Conservation (phyloP, 2,329 filamentous ascomycete species). For the Cadophora gregata region DNA sequence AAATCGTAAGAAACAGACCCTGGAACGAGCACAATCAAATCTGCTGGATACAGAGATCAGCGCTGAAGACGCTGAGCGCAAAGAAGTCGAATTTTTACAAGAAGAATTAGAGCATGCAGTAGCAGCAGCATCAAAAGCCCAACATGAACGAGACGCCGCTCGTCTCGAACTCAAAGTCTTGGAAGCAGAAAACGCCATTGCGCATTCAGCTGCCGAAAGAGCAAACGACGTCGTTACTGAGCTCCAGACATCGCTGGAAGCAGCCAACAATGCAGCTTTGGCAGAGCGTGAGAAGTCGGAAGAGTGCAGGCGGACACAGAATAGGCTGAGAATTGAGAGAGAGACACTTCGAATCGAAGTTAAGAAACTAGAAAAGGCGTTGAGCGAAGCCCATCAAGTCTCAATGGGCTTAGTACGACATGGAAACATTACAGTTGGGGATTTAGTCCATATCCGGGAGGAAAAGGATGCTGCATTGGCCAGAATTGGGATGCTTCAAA, state of each 20-base stretch:
- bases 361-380: not conserved
- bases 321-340: slow-evolving; percentile 12
- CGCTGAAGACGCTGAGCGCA: not conserved
- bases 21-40: not conserved
- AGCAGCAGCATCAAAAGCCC: not conserved
- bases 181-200: not conserved
- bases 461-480: slow-evolving; percentile 9
- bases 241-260: slow-evolving; percentile 6
- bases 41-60: not conserved
- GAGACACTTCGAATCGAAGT: slow-evolving; percentile 9
- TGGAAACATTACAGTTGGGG: not conserved
- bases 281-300: slow-evolving; percentile 13
- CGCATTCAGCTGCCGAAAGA: slow-evolving; percentile 1
- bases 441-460: slow-evolving; percentile 9
- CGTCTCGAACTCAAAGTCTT: not conserved
- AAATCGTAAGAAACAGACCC: not conserved
- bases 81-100: slow-evolving; percentile 1
- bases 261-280: slow-evolving; percentile 17
- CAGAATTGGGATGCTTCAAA: not conserved
- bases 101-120: not conserved
- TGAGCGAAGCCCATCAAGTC: slow-evolving; percentile 1
- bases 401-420: slow-evolving; percentile 1
- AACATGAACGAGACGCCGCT: slow-evolving; percentile 15
- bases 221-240: slow-evolving; percentile 3
- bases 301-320: slow-evolving; percentile 2